Conservation (phyloP, 2,329 filamentous ascomycete species). For the Coniella lustricola region DNA sequence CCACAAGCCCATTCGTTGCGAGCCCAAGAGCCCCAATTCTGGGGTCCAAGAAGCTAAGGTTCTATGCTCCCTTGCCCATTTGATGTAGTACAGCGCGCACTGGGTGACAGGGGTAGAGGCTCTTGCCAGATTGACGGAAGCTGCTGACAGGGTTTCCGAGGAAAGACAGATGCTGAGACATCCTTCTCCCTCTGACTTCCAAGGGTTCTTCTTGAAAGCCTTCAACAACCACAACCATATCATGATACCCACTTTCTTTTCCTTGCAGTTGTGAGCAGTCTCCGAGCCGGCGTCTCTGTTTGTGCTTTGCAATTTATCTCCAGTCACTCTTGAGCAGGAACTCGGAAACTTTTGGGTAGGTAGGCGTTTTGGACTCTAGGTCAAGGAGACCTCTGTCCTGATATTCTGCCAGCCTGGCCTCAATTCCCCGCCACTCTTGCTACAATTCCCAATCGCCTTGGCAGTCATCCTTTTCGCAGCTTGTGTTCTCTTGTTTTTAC, state of each 20-base stretch:
- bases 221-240: neutral
- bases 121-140: constrained; percentile 1
- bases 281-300: neutral
- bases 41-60: neutral
- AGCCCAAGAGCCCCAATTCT: neutral
- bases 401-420: constrained; percentile 18
- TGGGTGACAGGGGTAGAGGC: neutral
- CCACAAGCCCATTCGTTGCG: neutral
- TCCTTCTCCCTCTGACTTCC: neutral
- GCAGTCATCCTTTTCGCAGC: neutral
- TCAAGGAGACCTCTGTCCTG: constrained; percentile 10
- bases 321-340: constrained; percentile 7
- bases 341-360: constrained; percentile 8
- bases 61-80: neutral
- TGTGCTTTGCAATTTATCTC: neutral
- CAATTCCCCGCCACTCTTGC: constrained; percentile 5
- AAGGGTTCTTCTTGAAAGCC: neutral
- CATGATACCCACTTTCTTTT: constrained; percentile 1
- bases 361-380: constrained; percentile 12
- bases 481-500: neutral
- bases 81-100: no score
- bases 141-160: neutral
- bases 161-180: neutral
- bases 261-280: neutral
- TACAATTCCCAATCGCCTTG: neutral